A percentile compares a stretch with the other conserved stretches of the same genome.
Evolutionary conservation across 164 flowering plant species (phyloP).

Genomic region (Kalanchoe fedtschenkoi): DNA sequence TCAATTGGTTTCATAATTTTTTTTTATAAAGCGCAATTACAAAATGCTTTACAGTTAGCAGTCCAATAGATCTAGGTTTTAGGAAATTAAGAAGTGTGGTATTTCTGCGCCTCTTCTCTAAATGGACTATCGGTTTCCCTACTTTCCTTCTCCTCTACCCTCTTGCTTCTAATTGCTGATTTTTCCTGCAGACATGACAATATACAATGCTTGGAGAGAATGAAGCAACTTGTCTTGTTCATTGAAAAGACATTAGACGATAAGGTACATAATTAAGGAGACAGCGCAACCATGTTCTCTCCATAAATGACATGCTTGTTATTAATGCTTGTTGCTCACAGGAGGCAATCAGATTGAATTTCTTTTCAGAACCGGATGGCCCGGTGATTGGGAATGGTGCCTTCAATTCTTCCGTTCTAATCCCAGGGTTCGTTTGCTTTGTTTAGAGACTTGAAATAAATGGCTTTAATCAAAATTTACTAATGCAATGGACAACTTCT

Average conservation of each 20-base stretch:
- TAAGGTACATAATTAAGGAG: constrained; percentile 35
- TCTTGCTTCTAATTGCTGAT: neutral
- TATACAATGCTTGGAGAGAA: constrained; percentile 74
- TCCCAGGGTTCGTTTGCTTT: constrained; percentile 60
- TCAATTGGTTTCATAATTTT: neutral
- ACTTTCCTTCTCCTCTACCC: neutral
- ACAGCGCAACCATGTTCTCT: neutral
- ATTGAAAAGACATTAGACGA: constrained; percentile 75
- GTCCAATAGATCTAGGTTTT: neutral
- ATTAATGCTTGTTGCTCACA: constrained; percentile 23
- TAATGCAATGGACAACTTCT: neutral
- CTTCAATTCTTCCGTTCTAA: constrained; percentile 51
- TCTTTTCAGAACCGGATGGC: constrained; percentile 90
- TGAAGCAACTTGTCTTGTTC: constrained; percentile 81
- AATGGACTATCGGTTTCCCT: neutral
- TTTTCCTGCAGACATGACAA: constrained; percentile 74
- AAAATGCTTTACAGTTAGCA: neutral
- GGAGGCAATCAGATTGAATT: constrained; percentile 70
- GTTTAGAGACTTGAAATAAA: neutral
- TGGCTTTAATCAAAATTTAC: neutral
- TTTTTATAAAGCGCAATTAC: neutral
- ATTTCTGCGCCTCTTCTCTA: too few species aligned
- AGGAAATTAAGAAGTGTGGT: neutral
- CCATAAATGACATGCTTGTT: neutral
- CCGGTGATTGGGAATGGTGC: constrained; percentile 65